Conservation (phyloP, 441 rosid genomes). For the Kokia cookei region DNA sequence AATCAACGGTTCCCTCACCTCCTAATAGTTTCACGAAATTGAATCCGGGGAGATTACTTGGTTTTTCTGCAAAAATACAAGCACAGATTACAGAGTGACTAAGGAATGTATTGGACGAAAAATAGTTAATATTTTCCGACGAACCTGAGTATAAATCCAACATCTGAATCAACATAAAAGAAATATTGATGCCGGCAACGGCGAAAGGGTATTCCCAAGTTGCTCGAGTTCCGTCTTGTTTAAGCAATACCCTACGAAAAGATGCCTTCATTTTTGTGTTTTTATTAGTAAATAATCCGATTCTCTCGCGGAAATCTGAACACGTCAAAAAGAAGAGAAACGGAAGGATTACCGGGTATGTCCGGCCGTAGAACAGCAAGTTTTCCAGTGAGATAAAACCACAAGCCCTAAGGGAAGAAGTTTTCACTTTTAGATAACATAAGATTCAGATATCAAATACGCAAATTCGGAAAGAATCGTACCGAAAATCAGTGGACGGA, state of each 20-base stretch:
- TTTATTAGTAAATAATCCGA: constrained; percentile 33
- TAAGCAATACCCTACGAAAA: constrained; percentile 83
- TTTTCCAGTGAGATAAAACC: constrained; percentile 88
- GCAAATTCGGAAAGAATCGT: background rate
- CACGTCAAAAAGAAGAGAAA: background rate
- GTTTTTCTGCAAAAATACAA: constrained; percentile 53
- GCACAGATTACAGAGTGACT: background rate
- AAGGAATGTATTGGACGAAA: background rate
- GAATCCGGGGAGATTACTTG: constrained; percentile 65
- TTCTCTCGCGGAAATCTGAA: background rate
- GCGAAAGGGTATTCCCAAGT: constrained; percentile 98
- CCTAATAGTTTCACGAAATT: constrained; percentile 77
- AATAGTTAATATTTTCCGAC: constrained; percentile 1
- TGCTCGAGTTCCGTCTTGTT: constrained; percentile 78
- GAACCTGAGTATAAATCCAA: constrained; percentile 70
- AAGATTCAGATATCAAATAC: background rate
- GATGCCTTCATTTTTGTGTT: constrained; percentile 72
- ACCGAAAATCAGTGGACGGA: constrained; percentile 99
- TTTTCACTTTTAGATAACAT: background rate
- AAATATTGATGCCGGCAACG: constrained; percentile 89
- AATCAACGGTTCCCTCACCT: constrained; percentile 35
- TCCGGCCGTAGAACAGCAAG: constrained; percentile 78
- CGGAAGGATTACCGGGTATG: constrained; percentile 60
- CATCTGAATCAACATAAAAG: constrained; percentile 94
- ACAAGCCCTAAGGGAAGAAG: constrained; percentile 59